Base-by-base conservation (phyloP, 306 rosid genomes). In the Citrullus amarus region DNA sequence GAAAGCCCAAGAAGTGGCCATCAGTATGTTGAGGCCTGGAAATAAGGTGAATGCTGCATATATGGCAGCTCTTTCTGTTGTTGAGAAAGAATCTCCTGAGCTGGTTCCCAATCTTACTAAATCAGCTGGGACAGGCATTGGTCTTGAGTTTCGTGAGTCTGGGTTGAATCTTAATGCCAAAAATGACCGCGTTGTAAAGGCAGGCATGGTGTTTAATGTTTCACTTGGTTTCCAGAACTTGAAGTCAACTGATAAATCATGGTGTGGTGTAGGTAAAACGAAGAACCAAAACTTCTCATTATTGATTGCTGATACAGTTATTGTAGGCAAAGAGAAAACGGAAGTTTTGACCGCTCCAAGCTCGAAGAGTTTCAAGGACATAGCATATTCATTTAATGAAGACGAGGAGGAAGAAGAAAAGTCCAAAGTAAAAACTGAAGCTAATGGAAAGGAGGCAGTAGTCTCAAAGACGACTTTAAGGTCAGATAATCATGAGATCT, bases 121-220 rank as follows among this genome's bases (percentile, higher is more conserved):
- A 72, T 88, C 97, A 78, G 91, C 97, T 44, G 98, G 98, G 67
- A 94, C 97, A 30, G 96, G 97, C 79, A 87, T 92, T 20, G 98
- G 98, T 22, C 91, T 94, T 80, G 98, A 94, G 86, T 94, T 94
- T 83, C 97, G 98, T 5, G 98, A 94, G 83, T 94, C 98, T 30
- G 92, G 96, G 34, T 68, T 94, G 86, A 94, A 89, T 82, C 86
- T 94, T 61, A 94, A 92, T 85, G 87, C 91, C 39, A 92, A 90
- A 86, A 94, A 90, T 87, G 98, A 86, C 18, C 87, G 87, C 82
- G 57, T 87, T 75, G 79, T 94, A 43, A 90, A 85, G 84, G 89
- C 86, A 76, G 98, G 98, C 77, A 95, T 91, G 97, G 88, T 91
- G 67, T 95, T 92, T 75, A 92, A 94, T 77, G 97, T 94, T 67